A percentile compares a stretch with the other conserved stretches of the same genome.
These are phyloP conservation scores for Irpex sp. DNA, from an alignment of 1,284 basidiomycete genomes.

Conservation along the genomic window DNA sequence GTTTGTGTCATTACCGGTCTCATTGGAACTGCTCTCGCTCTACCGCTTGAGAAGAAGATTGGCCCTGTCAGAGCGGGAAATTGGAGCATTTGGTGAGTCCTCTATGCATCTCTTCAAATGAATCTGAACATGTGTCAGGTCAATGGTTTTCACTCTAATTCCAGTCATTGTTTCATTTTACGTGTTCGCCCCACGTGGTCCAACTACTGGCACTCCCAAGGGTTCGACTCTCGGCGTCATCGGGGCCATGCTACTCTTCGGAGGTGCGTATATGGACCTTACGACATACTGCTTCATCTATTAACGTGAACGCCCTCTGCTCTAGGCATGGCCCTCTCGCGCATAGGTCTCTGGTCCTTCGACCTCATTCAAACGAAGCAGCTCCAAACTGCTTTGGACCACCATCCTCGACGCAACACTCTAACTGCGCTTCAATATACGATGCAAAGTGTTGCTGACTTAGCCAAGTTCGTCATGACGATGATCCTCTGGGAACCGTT, in stretches of 20 bases:
- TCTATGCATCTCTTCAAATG: too few species aligned
- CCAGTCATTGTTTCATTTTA: conserved; percentile 39
- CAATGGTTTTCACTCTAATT: conserved; percentile 34
- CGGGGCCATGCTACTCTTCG: conserved; percentile 32
- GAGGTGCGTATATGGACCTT: conserved; percentile 22
- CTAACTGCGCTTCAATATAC: conserved; percentile 28
- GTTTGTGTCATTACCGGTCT: conserved; percentile 43
- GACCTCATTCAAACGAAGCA: conserved; percentile 48
- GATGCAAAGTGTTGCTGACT: conserved; percentile 26
- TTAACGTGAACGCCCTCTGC: background rate
- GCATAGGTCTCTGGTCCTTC: conserved; percentile 50
- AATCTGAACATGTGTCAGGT: conserved; percentile 25
- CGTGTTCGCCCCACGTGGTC: conserved; percentile 24
- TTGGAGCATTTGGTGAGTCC: conserved; percentile 41
- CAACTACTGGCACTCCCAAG: conserved; percentile 29
- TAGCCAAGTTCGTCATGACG: conserved; percentile 27
- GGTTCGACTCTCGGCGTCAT: background rate
- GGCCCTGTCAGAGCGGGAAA: conserved; percentile 45
- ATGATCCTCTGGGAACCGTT: conserved; percentile 25
- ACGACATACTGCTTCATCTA: background rate
- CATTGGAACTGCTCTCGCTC: conserved; percentile 41
- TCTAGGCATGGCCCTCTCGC: conserved; percentile 42
- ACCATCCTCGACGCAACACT: conserved; percentile 40
- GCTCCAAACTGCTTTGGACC: conserved; percentile 38
- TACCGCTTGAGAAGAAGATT: conserved; percentile 36